Percentiles rank a stretch among this genome's conserved stretches.
Evolutionary conservation across 140 eudicot species (phyloP).

Genomic region (Senecio squalidus): DNA sequence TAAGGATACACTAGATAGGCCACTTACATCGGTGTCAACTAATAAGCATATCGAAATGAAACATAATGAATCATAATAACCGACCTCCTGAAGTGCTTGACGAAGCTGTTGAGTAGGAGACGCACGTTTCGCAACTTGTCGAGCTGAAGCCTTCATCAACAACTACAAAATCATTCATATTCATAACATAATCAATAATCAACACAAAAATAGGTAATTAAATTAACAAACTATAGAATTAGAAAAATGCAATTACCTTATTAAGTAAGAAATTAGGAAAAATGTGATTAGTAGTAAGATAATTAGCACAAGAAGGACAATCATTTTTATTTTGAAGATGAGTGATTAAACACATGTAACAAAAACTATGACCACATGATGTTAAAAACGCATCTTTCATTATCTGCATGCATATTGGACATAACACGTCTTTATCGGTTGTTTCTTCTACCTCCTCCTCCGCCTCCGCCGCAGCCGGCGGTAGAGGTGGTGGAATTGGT

Average conservation of each 20-base stretch:
- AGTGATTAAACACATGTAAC: conserved; percentile 81
- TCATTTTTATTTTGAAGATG: conserved; percentile 86
- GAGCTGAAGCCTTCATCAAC: conserved; percentile 67
- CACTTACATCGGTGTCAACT: too few relatives aligned
- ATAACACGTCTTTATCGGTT: conserved; percentile 50
- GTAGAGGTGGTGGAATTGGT: too few relatives aligned
- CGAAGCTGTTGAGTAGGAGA: conserved; percentile 74
- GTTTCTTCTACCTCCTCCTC: background rate
- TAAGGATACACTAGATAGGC: conserved; percentile 6
- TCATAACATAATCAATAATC: too few relatives aligned
- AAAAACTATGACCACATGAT: conserved; percentile 85
- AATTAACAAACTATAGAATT: background rate
- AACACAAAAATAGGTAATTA: too few relatives aligned
- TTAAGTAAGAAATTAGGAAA: conserved; percentile 86
- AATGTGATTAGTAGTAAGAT: conserved; percentile 55
- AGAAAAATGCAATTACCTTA: conserved; percentile 36
- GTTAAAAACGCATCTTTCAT: conserved; percentile 84
- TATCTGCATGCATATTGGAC: conserved; percentile 95
- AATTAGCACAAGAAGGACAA: conserved; percentile 79
- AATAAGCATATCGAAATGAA: too few relatives aligned
- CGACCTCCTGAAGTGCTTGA: conserved; percentile 70
- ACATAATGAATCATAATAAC: conserved; percentile 25
- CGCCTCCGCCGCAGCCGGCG: conserved; percentile 12
- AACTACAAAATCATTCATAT: conserved; percentile 35
- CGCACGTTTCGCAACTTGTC: conserved; percentile 60